Conservation (phyloP, 169 alveolate genomes). For the Plasmodium gonderi region DNA sequence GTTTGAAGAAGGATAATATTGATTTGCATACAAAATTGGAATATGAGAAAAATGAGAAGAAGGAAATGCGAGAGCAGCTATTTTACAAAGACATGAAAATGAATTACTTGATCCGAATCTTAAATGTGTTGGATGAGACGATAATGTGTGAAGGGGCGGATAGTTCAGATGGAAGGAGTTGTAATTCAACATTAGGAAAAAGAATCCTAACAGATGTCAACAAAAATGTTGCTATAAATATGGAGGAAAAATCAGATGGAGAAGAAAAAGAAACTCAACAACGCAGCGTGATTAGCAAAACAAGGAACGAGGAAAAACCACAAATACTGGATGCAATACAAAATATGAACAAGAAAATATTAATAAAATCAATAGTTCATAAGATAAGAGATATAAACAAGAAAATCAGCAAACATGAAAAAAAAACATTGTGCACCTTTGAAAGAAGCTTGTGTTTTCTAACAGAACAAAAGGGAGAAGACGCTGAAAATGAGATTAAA, state of each 20-base stretch:
- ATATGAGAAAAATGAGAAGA: background rate
- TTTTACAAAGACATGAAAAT: conserved; percentile 65
- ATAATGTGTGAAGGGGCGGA: conserved; percentile 1
- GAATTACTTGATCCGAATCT: conserved; percentile 30
- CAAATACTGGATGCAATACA: conserved; percentile 50
- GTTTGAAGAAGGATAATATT: conserved; percentile 10
- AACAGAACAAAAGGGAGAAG: background rate
- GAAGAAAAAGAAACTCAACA: too few species aligned
- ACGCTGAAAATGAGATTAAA: background rate
- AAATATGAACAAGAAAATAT: conserved; percentile 69
- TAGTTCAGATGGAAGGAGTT: background rate
- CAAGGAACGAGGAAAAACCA: too few species aligned
- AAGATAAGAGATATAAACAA: conserved; percentile 57
- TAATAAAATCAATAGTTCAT: conserved; percentile 62
- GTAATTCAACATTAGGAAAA: background rate
- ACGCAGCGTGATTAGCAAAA: background rate
- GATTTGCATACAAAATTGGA: conserved; percentile 40
- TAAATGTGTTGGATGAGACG: conserved; percentile 47
- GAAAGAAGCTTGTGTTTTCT: too few species aligned
- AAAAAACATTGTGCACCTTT: background rate
- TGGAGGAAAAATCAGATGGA: background rate
- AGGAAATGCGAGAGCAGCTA: conserved; percentile 26
- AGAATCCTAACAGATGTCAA: too few species aligned
- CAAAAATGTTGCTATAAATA: too few species aligned
- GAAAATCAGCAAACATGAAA: conserved; percentile 15